Percentiles rank a stretch among this genome's conserved stretches.
Evolutionary conservation across 192 early-diverging fungal genomes (phyloP).

Genomic region (Gaertneriomyces sp.): DNA sequence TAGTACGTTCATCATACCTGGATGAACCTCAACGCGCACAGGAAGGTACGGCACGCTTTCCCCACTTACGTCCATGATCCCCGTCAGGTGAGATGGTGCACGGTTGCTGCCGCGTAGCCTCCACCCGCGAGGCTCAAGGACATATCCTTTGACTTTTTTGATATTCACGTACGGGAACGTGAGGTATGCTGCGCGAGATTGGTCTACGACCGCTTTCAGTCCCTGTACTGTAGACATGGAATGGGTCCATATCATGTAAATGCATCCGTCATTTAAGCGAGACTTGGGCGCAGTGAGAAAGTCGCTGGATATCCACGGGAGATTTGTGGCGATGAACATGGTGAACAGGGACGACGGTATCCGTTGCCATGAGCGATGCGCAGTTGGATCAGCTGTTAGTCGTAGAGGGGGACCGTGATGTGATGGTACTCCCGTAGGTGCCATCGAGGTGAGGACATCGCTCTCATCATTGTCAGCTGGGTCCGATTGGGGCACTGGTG

Average conservation of each 20-base stretch:
- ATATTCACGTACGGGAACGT: constrained; percentile 40
- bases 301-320: constrained; percentile 55
- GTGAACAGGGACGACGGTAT: constrained; percentile 26
- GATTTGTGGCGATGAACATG: constrained; percentile 54
- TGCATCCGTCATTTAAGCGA: constrained; percentile 49
- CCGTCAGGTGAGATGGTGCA: not conserved
- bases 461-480: constrained; percentile 7
- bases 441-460: not conserved
- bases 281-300: constrained; percentile 49
- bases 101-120: not conserved
- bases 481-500: not conserved
- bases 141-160: constrained; percentile 51
- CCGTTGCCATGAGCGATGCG: constrained; percentile 19
- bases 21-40: constrained; percentile 37
- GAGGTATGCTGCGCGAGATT: constrained; percentile 43
- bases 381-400: constrained; percentile 18
- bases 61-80: constrained; percentile 38
- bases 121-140: constrained; percentile 51
- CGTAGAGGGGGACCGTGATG: constrained; percentile 25
- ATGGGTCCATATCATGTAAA: constrained; percentile 51
- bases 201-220: constrained; percentile 41
- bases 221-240: constrained; percentile 38
- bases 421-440: not conserved
- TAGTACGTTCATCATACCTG: constrained; percentile 24
- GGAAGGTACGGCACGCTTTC: constrained; percentile 27